Conservation (phyloP, 352 stramenopile species). For the Phytophthora sp. region DNA sequence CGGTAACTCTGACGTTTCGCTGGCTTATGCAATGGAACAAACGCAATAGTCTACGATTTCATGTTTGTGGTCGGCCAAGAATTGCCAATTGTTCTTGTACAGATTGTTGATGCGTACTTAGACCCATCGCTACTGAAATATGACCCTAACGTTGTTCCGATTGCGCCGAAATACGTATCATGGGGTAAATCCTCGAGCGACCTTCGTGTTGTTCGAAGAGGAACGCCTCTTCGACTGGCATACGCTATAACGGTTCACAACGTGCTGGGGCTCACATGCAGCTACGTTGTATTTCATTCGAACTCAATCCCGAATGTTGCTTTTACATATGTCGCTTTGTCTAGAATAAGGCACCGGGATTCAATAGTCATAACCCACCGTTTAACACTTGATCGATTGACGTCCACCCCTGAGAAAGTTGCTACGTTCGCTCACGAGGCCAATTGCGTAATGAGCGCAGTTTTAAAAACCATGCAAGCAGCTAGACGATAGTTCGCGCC, state of each 20-base stretch:
- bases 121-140: not conserved
- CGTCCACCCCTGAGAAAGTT: not conserved
- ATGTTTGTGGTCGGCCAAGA: not conserved
- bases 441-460: not conserved
- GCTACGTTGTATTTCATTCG: slow-evolving; percentile 4
- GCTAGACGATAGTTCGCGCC: no score
- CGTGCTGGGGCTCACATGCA: not conserved
- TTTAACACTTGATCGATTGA: not conserved
- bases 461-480: not conserved
- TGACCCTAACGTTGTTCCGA: not conserved
- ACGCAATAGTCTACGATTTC: not conserved
- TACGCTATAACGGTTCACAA: slow-evolving; percentile 20
- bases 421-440: not conserved
- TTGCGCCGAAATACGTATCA: not conserved
- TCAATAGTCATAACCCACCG: not conserved
- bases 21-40: not conserved
- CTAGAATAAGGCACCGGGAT: not conserved
- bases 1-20: not conserved
- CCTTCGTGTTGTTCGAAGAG: not conserved
- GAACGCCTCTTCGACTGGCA: slow-evolving; percentile 2
- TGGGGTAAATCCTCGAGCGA: not conserved
- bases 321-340: not conserved
- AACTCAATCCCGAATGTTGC: not conserved
- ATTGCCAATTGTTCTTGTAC: not conserved
- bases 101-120: not conserved